These are phyloP conservation scores for Thalia dealbata DNA, from an alignment of 176 grass and related monocot genomes.

Conservation along the genomic window DNA sequence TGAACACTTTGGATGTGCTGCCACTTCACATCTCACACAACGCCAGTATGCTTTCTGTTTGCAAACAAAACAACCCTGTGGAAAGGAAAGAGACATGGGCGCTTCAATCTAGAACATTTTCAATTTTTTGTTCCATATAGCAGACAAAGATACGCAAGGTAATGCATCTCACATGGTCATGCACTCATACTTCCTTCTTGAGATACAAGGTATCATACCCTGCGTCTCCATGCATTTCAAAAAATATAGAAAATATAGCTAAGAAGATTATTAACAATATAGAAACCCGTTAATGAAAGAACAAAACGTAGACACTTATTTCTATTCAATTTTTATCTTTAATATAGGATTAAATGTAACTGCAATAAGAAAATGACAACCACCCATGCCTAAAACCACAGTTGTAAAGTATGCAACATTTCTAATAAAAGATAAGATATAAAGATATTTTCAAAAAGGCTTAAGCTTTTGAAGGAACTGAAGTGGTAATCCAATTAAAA, in stretches of 20 bases:
- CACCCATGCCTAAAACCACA: background rate
- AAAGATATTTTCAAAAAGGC: too few relatives aligned
- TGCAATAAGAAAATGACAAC: background rate
- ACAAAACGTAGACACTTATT: background rate
- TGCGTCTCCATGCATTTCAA: too few relatives aligned
- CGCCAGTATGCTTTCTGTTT: conserved; percentile 24
- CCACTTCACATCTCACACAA: conserved; percentile 12
- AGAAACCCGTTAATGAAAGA: background rate
- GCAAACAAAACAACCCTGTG: conserved; percentile 22
- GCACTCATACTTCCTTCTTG: too few relatives aligned
- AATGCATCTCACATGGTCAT: too few relatives aligned
- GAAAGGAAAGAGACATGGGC: background rate
- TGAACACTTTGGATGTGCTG: conserved; percentile 23
- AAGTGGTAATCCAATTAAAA: too few relatives aligned
- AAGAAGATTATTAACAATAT: background rate
- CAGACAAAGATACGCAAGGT: too few relatives aligned
- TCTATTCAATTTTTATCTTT: background rate
- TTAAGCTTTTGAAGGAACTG: too few relatives aligned
- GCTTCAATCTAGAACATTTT: background rate
- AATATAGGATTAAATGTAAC: background rate
- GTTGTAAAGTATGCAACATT: too few relatives aligned
- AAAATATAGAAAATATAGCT: background rate
- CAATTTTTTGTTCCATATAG: too few relatives aligned
- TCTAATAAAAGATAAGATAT: too few relatives aligned
- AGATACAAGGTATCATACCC: too few relatives aligned